These are phyloP conservation scores for Luvunga scandens DNA, from an alignment of 345 rosid genomes.

Conservation along the genomic window DNA sequence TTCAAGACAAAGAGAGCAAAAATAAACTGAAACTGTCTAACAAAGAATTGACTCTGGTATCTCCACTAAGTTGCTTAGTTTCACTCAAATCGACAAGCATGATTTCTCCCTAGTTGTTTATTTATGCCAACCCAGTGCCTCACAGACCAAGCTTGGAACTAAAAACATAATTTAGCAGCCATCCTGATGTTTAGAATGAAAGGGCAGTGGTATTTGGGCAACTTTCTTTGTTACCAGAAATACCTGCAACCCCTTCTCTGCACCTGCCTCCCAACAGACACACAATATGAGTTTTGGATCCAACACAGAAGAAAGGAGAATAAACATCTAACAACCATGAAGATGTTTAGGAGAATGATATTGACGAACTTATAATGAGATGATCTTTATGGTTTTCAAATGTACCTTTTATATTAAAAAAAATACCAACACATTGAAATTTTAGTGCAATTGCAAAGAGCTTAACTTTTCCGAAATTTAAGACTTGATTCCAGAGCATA, in stretches of 20 bases:
- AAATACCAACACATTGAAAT: neutral
- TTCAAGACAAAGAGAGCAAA: neutral
- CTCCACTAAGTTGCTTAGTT: neutral
- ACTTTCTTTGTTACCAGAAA: neutral
- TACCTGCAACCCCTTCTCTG: neutral
- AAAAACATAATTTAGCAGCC: neutral
- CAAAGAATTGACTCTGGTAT: neutral
- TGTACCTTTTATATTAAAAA: neutral
- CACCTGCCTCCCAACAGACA: neutral
- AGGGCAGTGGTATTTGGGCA: neutral
- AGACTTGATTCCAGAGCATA: neutral
- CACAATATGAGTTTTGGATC: neutral
- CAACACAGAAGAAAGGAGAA: slow-evolving; percentile 3
- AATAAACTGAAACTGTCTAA: neutral
- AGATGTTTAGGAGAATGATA: neutral
- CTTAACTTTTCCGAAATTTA: neutral
- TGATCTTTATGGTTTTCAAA: neutral
- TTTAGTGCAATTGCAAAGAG: neutral
- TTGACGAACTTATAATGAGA: neutral
- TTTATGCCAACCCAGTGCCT: neutral
- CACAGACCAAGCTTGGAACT: neutral
- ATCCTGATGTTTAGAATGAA: neutral
- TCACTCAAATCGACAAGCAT: neutral
- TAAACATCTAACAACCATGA: neutral
- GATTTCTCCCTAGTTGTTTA: neutral